Percentiles rank a stretch among this genome's conserved stretches.
phyloP scores from a whole-genome alignment of 2,329 filamentous ascomycete species.

The Alternaria ethzedia region DNA sequence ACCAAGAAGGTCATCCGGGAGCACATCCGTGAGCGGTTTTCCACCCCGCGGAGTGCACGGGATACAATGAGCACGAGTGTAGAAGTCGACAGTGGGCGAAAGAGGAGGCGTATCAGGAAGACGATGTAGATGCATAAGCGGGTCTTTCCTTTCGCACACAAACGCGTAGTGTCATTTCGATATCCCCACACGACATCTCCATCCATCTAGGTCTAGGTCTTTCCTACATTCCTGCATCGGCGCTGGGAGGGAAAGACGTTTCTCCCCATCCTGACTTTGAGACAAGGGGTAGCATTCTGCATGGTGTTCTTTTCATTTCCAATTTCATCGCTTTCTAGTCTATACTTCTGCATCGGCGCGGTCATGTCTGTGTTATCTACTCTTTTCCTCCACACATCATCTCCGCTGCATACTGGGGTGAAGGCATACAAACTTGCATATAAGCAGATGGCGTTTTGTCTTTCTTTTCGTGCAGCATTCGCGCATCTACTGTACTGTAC shows the following conservation, averaged over 20 bases:
- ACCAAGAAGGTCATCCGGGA: conserved; percentile 32
- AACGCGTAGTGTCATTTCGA: not conserved
- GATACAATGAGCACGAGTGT: conserved; percentile 37
- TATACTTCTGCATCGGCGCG: not conserved
- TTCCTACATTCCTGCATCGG: not conserved
- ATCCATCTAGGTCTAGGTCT: not conserved
- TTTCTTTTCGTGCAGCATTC: not conserved
- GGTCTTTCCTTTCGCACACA: not conserved
- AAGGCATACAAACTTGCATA: not conserved
- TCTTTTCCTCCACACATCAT: not conserved
- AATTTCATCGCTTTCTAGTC: not conserved
- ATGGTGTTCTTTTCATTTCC: not conserved
- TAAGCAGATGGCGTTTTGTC: not conserved
- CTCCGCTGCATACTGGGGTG: not conserved
- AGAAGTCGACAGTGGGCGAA: conserved; percentile 28
- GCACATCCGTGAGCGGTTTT: conserved; percentile 31
- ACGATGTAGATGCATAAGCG: conserved; percentile 33
- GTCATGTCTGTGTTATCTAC: not conserved
- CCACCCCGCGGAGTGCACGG: conserved; percentile 33
- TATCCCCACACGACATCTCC: not conserved
- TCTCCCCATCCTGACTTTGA: not conserved
- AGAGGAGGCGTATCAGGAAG: conserved; percentile 32
- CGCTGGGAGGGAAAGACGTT: not conserved
- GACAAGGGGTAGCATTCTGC: not conserved
- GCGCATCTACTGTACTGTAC: not conserved